Conservation (phyloP, 208 protist genomes). For the Phytomonas sp. region DNA sequence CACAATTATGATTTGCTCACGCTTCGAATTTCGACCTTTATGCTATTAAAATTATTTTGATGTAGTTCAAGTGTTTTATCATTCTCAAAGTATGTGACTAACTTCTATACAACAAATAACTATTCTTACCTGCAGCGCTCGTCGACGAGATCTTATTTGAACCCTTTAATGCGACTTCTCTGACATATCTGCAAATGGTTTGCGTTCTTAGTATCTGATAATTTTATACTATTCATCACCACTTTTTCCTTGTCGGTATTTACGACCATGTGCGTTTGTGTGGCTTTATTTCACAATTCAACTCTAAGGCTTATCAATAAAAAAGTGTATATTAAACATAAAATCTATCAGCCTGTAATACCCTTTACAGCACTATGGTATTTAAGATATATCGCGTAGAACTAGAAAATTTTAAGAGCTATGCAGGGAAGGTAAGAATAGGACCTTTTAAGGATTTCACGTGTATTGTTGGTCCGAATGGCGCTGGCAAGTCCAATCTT, state of each 20-base stretch:
- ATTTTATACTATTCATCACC: too few species aligned
- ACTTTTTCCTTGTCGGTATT: constrained; percentile 17
- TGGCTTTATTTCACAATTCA: neutral
- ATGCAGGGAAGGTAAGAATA: constrained; percentile 89
- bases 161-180: too few species aligned
- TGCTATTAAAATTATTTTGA: too few species aligned
- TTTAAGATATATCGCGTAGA: constrained; percentile 85
- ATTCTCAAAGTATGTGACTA: too few species aligned
- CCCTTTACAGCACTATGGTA: constrained; percentile 23
- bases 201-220: too few species aligned
- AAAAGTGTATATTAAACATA: neutral
- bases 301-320: neutral
- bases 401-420: constrained; percentile 99
- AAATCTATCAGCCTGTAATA: neutral
- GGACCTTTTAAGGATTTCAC: constrained; percentile 97
- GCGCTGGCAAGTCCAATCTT: constrained; percentile 97
- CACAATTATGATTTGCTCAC: too few species aligned
- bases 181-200: too few species aligned
- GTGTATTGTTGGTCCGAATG: constrained; percentile 99
- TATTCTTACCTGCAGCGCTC: too few species aligned
- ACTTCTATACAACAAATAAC: too few species aligned
- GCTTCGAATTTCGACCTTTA: too few species aligned
- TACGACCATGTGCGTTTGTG: neutral
- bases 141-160: too few species aligned
- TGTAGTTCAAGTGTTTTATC: too few species aligned